Percentiles rank a stretch among this genome's conserved stretches.
Evolutionary conservation across 2,329 filamentous ascomycete species (phyloP).

Genomic region (Microcyclospora pomicola): DNA sequence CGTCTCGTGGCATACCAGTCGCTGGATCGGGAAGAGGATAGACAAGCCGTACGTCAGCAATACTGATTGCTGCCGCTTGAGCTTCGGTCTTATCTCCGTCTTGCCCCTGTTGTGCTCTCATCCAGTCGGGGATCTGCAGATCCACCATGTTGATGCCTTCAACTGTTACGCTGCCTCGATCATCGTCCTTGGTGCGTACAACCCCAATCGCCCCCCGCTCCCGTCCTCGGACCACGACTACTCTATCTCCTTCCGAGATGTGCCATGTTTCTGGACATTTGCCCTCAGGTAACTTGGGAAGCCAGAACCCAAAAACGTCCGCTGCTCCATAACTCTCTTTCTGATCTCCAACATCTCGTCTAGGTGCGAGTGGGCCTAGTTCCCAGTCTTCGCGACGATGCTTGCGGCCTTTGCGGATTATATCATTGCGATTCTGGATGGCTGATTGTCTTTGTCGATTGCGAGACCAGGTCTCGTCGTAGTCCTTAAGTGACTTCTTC

Average conservation of each 20-base stretch:
- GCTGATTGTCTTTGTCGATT: conserved; percentile 14
- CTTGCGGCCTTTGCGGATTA: conserved; percentile 36
- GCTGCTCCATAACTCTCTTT: conserved; percentile 45
- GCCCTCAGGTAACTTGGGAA: conserved; percentile 16
- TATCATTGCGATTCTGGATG: conserved; percentile 6
- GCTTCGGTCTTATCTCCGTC: conserved; percentile 34
- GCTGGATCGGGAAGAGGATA: conserved; percentile 54
- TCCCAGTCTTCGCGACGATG: conserved; percentile 63
- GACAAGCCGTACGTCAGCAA: conserved; percentile 59
- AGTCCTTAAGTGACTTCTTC: not conserved
- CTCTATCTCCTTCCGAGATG: conserved; percentile 53
- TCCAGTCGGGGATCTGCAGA: conserved; percentile 28
- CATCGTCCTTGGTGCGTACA: conserved; percentile 42
- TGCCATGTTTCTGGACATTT: conserved; percentile 15
- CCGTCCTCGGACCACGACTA: conserved; percentile 63
- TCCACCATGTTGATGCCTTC: conserved; percentile 30
- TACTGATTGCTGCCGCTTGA: too few species aligned
- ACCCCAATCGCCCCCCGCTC: conserved; percentile 73
- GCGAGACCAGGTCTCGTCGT: not conserved
- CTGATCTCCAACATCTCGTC: conserved; percentile 51
- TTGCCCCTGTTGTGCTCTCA: conserved; percentile 26
- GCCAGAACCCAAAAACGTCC: conserved; percentile 9
- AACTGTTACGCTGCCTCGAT: conserved; percentile 23
- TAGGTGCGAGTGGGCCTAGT: conserved; percentile 63
- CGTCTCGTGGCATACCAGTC: conserved; percentile 55